phyloP scores from a whole-genome alignment of 768 basidiomycete genomes.

The Boletus sp. region DNA sequence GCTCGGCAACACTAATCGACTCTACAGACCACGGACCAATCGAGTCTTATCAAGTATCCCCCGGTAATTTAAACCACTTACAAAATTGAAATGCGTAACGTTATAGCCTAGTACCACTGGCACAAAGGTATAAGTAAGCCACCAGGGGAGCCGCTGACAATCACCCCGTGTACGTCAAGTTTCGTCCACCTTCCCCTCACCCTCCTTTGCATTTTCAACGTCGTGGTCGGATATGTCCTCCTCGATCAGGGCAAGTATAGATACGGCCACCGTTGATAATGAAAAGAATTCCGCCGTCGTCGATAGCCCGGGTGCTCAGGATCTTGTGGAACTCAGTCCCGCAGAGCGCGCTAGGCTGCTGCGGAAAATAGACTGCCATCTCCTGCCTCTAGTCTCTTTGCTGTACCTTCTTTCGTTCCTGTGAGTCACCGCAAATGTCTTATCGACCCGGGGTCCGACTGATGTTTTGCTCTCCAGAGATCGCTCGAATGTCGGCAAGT shows the following conservation, averaged over 20 bases:
- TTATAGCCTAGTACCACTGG: not conserved
- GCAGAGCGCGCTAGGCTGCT: not conserved
- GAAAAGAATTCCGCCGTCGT: not conserved
- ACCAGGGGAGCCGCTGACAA: not conserved
- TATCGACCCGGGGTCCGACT: not conserved
- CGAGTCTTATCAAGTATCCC: no score
- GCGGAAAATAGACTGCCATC: not conserved
- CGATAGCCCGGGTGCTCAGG: not conserved
- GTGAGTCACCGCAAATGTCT: not conserved
- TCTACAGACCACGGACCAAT: no score
- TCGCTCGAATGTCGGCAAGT: not conserved
- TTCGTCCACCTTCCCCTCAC: not conserved
- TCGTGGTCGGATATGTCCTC: slow-evolving; percentile 12
- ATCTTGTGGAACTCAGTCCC: not conserved
- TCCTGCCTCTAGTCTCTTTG: not conserved
- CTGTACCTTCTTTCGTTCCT: slow-evolving; percentile 1
- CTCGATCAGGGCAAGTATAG: slow-evolving; percentile 9
- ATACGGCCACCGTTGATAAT: not conserved
- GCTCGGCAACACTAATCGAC: no score
- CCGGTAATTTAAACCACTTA: not conserved
- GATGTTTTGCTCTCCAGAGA: not conserved
- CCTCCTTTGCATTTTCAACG: not conserved
- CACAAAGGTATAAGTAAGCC: not conserved
- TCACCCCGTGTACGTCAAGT: not conserved
- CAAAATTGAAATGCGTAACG: not conserved